These are phyloP conservation scores for Melocanna baccifera DNA, from an alignment of 176 grass and related monocot species.

Conservation along the genomic window DNA sequence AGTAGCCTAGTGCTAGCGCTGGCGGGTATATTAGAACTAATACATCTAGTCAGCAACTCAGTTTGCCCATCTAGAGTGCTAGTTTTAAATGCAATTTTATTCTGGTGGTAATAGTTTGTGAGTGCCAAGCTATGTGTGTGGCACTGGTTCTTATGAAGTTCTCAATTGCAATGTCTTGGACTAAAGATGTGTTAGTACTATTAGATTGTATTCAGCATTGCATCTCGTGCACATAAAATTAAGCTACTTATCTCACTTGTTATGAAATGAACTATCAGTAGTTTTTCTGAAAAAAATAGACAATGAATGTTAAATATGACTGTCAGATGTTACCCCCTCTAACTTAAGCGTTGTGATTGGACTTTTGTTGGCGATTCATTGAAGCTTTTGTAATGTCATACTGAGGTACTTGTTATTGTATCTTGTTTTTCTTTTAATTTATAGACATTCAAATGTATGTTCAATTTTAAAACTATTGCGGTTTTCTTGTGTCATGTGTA, in stretches of 20 bases:
- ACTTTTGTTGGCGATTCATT: no score
- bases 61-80: not conserved
- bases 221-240: not conserved
- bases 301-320: not conserved
- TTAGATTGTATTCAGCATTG: conserved; percentile 14
- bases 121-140: not conserved
- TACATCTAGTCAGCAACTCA: not conserved
- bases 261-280: not conserved
- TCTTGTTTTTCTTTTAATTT: no score
- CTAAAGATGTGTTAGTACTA: not conserved
- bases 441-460: no score
- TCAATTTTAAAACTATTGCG: no score
- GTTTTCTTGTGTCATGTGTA: no score
- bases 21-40: conserved; percentile 3
- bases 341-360: no score
- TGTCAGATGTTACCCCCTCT: not conserved
- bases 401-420: no score
- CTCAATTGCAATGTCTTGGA: not conserved
- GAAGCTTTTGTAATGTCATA: no score
- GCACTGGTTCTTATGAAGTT: not conserved
- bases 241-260: not conserved
- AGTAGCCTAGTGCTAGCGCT: not conserved
- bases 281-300: not conserved
- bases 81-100: not conserved
- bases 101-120: not conserved